Evolutionary conservation across 177 flowering plant genomes (phyloP).

Genomic region (Vitis hybrid): DNA sequence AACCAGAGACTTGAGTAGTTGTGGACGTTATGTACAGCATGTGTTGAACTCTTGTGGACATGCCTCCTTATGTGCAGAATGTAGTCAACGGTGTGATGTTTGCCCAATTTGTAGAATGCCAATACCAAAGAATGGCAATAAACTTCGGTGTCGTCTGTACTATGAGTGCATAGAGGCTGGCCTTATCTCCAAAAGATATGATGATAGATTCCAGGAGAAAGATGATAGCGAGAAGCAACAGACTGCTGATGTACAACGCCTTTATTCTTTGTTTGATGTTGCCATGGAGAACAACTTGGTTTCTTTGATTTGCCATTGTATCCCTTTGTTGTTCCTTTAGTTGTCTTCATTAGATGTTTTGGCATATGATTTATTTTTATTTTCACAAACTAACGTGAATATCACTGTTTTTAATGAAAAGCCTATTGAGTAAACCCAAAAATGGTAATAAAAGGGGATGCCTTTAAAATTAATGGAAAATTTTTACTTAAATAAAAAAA

Average conservation of each 20-base stretch:
- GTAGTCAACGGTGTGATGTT: conserved; percentile 80
- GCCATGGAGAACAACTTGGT: conserved; percentile 86
- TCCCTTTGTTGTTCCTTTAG: conserved; percentile 38
- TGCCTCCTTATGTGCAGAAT: conserved; percentile 88
- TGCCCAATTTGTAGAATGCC: conserved; percentile 90
- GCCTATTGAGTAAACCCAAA: neutral
- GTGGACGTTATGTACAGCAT: conserved; percentile 76
- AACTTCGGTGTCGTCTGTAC: conserved; percentile 67
- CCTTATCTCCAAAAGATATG: conserved; percentile 64
- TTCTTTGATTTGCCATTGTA: conserved; percentile 94
- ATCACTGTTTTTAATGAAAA: neutral
- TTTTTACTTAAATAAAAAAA: too few relatives aligned
- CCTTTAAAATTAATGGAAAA: neutral
- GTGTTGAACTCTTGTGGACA: conserved; percentile 80
- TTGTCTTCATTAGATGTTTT: neutral
- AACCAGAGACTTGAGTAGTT: conserved; percentile 86
- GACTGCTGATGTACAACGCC: conserved; percentile 68
- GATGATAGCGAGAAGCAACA: conserved; percentile 51
- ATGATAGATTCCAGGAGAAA: conserved; percentile 63
- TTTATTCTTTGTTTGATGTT: conserved; percentile 89
- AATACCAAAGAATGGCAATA: conserved; percentile 49
- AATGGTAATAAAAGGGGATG: neutral
- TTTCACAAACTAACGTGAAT: neutral
- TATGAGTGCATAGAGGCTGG: conserved; percentile 87
- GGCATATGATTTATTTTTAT: neutral